Conservation (phyloP, 129 eudicot species). For the Chrysanthemum makinoi region DNA sequence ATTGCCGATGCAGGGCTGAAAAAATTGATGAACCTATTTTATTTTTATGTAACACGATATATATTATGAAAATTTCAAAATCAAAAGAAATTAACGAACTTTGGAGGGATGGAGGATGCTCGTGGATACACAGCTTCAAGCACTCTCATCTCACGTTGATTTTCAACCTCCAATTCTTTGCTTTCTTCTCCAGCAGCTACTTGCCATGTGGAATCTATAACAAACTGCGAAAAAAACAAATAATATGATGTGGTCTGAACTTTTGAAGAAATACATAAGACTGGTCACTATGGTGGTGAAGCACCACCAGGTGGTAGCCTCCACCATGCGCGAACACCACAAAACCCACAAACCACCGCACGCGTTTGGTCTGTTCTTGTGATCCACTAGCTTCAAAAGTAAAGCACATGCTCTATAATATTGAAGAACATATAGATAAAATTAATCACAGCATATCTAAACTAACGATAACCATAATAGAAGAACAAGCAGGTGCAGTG, state of each 20-base stretch:
- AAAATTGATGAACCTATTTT: neutral
- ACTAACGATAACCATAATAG: no score
- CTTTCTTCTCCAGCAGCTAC: constrained; percentile 89
- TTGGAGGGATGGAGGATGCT: constrained; percentile 70
- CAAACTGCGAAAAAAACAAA: constrained; percentile 44
- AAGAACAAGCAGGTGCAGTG: no score
- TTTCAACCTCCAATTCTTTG: constrained; percentile 59
- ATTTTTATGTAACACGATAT: neutral
- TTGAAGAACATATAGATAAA: no score
- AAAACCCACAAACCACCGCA: no score
- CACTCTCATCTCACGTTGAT: constrained; percentile 73
- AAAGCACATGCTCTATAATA: no score
- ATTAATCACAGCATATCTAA: no score
- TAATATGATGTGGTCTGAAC: neutral
- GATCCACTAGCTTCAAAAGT: no score
- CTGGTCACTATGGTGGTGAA: no score
- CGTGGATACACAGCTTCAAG: constrained; percentile 94
- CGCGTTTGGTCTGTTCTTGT: no score
- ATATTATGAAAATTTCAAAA: neutral
- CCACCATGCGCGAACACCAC: no score
- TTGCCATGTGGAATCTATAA: constrained; percentile 58
- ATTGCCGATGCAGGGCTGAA: constrained; percentile 57
- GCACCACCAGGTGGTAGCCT: no score
- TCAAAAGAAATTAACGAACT: constrained; percentile 36
- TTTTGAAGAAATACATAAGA: neutral